phyloP scores from a whole-genome alignment of 2,329 filamentous ascomycete species.

The Didymella exigua region DNA sequence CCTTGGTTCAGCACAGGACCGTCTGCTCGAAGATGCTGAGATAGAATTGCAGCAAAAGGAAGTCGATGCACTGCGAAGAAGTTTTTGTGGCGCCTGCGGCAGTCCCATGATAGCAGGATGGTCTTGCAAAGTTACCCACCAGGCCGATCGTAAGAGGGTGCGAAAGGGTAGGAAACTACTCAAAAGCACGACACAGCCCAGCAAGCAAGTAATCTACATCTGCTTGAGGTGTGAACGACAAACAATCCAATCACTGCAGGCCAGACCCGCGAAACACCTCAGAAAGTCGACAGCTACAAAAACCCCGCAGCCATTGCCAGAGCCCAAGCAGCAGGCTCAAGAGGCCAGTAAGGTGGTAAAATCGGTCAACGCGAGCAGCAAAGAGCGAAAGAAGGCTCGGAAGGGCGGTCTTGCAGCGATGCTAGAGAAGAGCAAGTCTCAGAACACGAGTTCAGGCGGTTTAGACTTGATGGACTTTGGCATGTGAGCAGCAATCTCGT shows the following conservation, averaged over 20 bases:
- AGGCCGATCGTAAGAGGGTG: background rate
- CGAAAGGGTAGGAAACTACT: conserved; percentile 10
- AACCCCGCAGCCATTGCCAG: background rate
- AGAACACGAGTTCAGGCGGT: conserved; percentile 43
- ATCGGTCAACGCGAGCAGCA: conserved; percentile 55
- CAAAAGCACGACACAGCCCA: conserved; percentile 12
- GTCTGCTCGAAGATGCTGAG: conserved; percentile 37
- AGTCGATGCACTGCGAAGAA: conserved; percentile 36
- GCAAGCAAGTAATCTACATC: conserved; percentile 32
- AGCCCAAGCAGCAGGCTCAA: conserved; percentile 12
- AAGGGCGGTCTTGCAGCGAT: conserved; percentile 62
- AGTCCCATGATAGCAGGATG: conserved; percentile 46
- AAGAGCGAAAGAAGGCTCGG: conserved; percentile 61
- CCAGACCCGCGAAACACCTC: conserved; percentile 27
- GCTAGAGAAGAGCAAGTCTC: conserved; percentile 53
- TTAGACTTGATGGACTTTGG: conserved; percentile 62
- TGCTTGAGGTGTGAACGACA: conserved; percentile 43
- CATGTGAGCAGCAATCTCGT: conserved; percentile 45
- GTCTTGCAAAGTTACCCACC: conserved; percentile 35
- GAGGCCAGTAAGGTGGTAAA: conserved; percentile 28
- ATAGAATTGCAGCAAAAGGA: conserved; percentile 35
- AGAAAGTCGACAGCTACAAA: conserved; percentile 15
- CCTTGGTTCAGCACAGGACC: conserved; percentile 38
- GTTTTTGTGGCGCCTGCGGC: conserved; percentile 48
- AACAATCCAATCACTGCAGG: conserved; percentile 32